phyloP scores from a whole-genome alignment of 768 basidiomycete genomes.

The Leccinum longicurvipes region DNA sequence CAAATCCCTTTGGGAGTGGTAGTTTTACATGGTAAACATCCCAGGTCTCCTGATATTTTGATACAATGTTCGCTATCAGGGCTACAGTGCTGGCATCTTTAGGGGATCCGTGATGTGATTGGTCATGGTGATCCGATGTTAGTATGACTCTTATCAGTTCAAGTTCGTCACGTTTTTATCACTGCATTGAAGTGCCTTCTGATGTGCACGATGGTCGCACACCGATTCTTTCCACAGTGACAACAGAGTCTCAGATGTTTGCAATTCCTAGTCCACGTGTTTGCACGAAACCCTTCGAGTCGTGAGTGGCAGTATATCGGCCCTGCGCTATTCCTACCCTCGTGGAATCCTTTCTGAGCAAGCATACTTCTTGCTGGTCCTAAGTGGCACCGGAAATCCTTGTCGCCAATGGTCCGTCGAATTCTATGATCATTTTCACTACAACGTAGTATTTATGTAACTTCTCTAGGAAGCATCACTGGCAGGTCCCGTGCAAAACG shows the following conservation, averaged over 20 bases:
- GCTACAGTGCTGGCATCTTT: not conserved
- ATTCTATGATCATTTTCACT: not conserved
- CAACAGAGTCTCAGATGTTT: not conserved
- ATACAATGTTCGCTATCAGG: not conserved
- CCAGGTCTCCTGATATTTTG: not conserved
- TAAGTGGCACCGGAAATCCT: not conserved
- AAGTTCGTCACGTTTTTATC: not conserved
- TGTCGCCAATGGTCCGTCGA: conserved; percentile 13
- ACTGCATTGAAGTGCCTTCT: not conserved
- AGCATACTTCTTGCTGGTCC: not conserved
- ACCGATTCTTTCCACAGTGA: not conserved
- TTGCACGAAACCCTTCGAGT: not conserved
- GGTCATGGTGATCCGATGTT: not conserved
- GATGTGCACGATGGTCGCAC: not conserved
- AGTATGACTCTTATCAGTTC: not conserved
- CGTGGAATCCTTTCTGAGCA: not conserved
- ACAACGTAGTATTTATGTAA: conserved; percentile 2
- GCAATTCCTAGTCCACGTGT: not conserved
- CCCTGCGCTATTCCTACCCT: not conserved
- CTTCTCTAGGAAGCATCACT: conserved; percentile 1
- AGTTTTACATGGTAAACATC: not conserved
- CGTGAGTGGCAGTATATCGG: not conserved
- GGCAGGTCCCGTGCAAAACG: conserved; percentile 25
- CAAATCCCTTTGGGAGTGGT: not conserved
- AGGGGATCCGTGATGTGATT: not conserved